Evolutionary conservation across 2,329 filamentous ascomycete species (phyloP).

Genomic region (Hysterium pulicare): DNA sequence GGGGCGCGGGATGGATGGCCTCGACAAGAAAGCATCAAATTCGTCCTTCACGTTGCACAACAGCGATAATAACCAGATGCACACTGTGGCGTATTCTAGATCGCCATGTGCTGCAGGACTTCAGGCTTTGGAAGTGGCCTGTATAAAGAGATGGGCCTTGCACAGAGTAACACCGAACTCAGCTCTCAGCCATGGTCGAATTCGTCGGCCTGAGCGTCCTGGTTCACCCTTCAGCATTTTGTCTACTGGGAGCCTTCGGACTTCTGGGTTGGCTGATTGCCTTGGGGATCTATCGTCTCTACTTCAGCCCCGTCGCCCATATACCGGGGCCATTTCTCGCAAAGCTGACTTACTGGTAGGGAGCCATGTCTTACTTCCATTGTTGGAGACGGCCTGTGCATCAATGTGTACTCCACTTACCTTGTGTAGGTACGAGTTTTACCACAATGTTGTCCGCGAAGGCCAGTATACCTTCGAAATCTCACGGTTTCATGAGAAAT

Average conservation of each 20-base stretch:
- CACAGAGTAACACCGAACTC: not conserved
- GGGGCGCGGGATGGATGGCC: too few relatives aligned
- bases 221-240: not conserved
- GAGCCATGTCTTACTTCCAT: not conserved
- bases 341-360: conserved; percentile 14
- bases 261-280: not conserved
- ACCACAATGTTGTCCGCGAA: conserved; percentile 4
- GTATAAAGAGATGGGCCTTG: too few relatives aligned
- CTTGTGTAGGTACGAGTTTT: conserved; percentile 4
- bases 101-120: too few relatives aligned
- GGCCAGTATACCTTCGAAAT: conserved; percentile 7
- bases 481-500: conserved; percentile 6
- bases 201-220: not conserved
- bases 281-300: conserved; percentile 10
- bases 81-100: too few relatives aligned
- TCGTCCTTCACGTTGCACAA: too few relatives aligned
- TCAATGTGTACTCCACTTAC: not conserved
- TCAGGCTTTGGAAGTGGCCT: too few relatives aligned
- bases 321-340: conserved; percentile 15
- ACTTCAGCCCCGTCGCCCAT: conserved; percentile 7
- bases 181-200: not conserved
- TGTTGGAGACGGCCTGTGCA: not conserved
- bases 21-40: too few relatives aligned
- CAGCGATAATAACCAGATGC: too few relatives aligned
- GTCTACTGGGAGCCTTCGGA: not conserved